phyloP scores from a whole-genome alignment of 2,329 filamentous ascomycete genomes.

The Venturia nashicola region DNA sequence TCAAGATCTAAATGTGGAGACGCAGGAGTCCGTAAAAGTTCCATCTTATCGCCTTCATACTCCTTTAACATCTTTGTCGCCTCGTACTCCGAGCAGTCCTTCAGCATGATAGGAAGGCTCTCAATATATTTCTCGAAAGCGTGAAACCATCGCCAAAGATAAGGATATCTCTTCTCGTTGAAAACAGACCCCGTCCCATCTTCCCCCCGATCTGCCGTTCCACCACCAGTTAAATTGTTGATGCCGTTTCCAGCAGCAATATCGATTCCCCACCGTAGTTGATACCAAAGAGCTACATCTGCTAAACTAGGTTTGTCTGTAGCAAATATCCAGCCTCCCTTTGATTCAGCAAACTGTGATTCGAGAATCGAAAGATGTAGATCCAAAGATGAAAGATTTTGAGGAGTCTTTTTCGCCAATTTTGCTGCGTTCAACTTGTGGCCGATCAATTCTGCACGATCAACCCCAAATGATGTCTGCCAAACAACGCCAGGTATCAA shows the following conservation, averaged over 20 bases:
- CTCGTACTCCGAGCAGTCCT: constrained; percentile 13
- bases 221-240: constrained; percentile 24
- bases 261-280: constrained; percentile 27
- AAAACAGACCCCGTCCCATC: constrained; percentile 19
- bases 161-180: constrained; percentile 25
- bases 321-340: constrained; percentile 23
- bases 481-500: constrained; percentile 29
- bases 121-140: constrained; percentile 21
- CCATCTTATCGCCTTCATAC: constrained; percentile 11
- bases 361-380: constrained; percentile 26
- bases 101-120: constrained; percentile 18
- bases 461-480: constrained; percentile 26
- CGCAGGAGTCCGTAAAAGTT: constrained; percentile 22
- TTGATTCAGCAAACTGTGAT: constrained; percentile 18
- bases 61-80: constrained; percentile 2
- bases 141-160: constrained; percentile 24
- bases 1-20: constrained; percentile 18
- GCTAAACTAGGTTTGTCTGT: constrained; percentile 23
- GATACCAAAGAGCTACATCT: constrained; percentile 26
- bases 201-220: constrained; percentile 16
- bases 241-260: constrained; percentile 24
- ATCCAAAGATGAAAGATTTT: constrained; percentile 26
- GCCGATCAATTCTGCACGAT: constrained; percentile 27
- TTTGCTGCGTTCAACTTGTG: constrained; percentile 26
- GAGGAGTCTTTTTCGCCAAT: constrained; percentile 25